These are phyloP conservation scores for Orbilia quercus DNA, from an alignment of 2,329 filamentous ascomycete genomes.

Conservation along the genomic window DNA sequence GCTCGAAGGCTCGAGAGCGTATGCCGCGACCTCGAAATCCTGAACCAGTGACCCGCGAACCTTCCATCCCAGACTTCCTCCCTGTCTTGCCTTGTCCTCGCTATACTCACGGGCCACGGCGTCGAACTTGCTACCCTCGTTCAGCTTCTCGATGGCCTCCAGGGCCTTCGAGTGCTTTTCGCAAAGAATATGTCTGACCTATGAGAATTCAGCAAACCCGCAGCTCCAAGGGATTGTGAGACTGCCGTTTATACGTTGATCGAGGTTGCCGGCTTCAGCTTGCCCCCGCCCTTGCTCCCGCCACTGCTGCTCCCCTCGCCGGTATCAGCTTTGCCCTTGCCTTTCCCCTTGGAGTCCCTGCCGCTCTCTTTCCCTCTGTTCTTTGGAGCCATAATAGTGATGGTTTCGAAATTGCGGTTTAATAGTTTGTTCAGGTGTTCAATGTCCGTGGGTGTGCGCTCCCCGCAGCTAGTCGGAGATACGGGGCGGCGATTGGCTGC, in stretches of 20 bases:
- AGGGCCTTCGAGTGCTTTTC: constrained; percentile 59
- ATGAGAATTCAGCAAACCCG: background rate
- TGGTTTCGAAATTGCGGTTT: constrained; percentile 13
- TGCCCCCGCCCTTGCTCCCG: constrained; percentile 54
- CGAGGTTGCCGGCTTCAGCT: constrained; percentile 59
- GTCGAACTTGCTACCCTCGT: constrained; percentile 59
- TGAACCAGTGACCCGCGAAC: constrained; percentile 58
- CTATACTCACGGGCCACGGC: constrained; percentile 59
- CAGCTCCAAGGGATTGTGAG: background rate
- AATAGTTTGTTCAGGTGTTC: background rate
- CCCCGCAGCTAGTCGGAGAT: constrained; percentile 11
- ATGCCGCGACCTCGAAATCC: constrained; percentile 59
- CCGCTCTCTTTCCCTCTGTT: constrained; percentile 52
- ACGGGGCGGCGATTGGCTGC: background rate
- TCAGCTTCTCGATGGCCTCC: constrained; percentile 58
- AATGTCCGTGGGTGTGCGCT: background rate
- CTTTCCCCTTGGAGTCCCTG: constrained; percentile 53
- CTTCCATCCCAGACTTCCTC: constrained; percentile 60
- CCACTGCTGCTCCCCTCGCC: constrained; percentile 52
- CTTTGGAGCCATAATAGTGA: constrained; percentile 44
- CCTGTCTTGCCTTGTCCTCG: constrained; percentile 60
- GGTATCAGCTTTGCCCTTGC: constrained; percentile 53
- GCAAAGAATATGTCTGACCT: constrained; percentile 59
- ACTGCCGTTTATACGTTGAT: constrained; percentile 56
- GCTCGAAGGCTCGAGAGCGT: constrained; percentile 58